Evolutionary conservation across 2,329 filamentous ascomycete species (phyloP).

Genomic region (Microcyclosporella mali): DNA sequence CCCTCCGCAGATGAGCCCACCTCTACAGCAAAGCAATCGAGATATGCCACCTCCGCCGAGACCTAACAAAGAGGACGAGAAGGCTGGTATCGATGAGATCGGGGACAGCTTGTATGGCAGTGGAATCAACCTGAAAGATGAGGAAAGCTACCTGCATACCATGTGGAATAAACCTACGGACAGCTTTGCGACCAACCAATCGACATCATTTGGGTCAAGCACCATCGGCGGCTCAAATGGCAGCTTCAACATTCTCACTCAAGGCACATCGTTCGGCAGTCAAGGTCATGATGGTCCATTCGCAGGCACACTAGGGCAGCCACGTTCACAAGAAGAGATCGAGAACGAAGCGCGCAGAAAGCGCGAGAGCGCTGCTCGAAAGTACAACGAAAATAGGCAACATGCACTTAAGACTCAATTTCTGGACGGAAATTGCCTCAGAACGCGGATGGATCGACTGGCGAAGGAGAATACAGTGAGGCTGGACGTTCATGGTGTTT

Average conservation of each 20-base stretch:
- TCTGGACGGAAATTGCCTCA: slow-evolving; percentile 55
- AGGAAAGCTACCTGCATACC: slow-evolving; percentile 73
- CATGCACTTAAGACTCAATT: slow-evolving; percentile 71
- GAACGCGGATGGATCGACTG: slow-evolving; percentile 52
- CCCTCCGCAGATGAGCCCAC: slow-evolving; percentile 18
- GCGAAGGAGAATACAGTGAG: slow-evolving; percentile 53
- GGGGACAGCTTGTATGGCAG: slow-evolving; percentile 79
- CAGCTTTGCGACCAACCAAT: slow-evolving; percentile 30
- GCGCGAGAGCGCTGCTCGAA: slow-evolving; percentile 60
- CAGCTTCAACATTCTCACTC: slow-evolving; percentile 43
- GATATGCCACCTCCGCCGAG: slow-evolving; percentile 58
- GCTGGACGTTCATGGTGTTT: slow-evolving; percentile 53
- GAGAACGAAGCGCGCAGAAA: slow-evolving; percentile 60
- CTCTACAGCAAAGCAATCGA: slow-evolving; percentile 15
- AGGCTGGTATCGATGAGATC: slow-evolving; percentile 62
- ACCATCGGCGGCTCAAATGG: slow-evolving; percentile 34
- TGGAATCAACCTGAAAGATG: slow-evolving; percentile 78
- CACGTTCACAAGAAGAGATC: slow-evolving; percentile 59
- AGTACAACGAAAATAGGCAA: slow-evolving; percentile 53
- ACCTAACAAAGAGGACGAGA: slow-evolving; percentile 49
- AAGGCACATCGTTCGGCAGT: slow-evolving; percentile 37
- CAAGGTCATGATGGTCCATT: slow-evolving; percentile 30
- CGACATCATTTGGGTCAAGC: slow-evolving; percentile 45
- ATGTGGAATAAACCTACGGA: slow-evolving; percentile 47
- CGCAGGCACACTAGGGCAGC: slow-evolving; percentile 44